These are phyloP conservation scores for Talaromyces wortmannii DNA, from an alignment of 495 filamentous ascomycete species.

Conservation along the genomic window DNA sequence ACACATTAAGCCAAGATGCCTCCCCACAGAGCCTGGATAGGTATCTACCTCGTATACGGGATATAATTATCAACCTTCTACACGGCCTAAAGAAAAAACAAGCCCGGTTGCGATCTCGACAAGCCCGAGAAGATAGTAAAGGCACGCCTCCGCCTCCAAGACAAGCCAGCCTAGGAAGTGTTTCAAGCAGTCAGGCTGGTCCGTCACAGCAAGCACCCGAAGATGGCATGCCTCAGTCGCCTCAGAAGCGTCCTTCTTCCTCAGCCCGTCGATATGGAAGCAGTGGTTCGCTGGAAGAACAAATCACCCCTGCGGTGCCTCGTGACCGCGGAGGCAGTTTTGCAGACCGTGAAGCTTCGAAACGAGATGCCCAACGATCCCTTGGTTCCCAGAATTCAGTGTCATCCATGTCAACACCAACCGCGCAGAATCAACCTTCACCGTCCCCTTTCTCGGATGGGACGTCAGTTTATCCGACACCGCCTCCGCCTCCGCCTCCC, in stretches of 20 bases:
- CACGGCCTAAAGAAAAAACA: constrained; percentile 97
- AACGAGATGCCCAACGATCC: constrained; percentile 43
- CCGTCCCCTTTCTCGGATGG: constrained; percentile 57
- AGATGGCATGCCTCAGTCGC: constrained; percentile 33
- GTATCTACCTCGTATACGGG: constrained; percentile 86
- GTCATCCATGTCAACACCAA: constrained; percentile 58
- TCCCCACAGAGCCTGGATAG: constrained; percentile 85
- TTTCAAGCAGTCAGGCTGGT: constrained; percentile 50
- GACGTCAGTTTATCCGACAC: constrained; percentile 28
- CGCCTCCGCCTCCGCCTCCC: constrained; percentile 68
- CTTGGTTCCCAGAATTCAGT: constrained; percentile 27
- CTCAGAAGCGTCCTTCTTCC: constrained; percentile 24
- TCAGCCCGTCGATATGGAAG: constrained; percentile 44
- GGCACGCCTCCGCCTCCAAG: constrained; percentile 36
- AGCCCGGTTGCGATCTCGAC: constrained; percentile 76
- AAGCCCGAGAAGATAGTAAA: constrained; percentile 56
- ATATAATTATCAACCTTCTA: constrained; percentile 96
- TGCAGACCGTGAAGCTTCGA: constrained; percentile 33
- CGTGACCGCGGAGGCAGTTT: constrained; percentile 27
- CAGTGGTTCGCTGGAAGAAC: constrained; percentile 39
- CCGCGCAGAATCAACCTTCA: constrained; percentile 62
- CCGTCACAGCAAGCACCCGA: constrained; percentile 58
- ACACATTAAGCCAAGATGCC: constrained; percentile 93
- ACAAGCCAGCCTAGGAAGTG: constrained; percentile 62
- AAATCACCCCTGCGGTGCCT: constrained; percentile 23